Conservation (phyloP, 1,284 basidiomycete genomes). For the Xerocomus amazonicus region DNA sequence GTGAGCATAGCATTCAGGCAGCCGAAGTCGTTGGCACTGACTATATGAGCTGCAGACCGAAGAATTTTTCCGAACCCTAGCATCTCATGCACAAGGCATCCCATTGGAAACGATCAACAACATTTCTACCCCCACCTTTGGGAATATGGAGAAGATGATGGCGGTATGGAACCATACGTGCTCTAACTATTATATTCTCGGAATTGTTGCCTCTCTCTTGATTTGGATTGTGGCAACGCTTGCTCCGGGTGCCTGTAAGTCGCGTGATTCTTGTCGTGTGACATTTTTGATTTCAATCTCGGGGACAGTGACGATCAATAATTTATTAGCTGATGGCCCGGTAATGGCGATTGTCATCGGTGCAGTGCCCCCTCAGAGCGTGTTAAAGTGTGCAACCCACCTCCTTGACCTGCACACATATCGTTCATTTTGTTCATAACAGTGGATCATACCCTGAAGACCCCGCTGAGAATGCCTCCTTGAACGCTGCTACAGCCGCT, state of each 20-base stretch:
- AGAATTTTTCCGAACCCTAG: conserved; percentile 28
- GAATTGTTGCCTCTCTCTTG: conserved; percentile 19
- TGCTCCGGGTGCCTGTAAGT: conserved; percentile 28
- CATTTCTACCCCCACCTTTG: conserved; percentile 28
- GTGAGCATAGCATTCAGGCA: conserved; percentile 1
- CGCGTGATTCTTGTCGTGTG: neutral
- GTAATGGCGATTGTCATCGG: conserved; percentile 25
- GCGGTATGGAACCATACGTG: conserved; percentile 18
- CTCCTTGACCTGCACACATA: neutral
- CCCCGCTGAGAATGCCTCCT: conserved; percentile 5
- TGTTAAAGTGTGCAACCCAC: conserved; percentile 20
- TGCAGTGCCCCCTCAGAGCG: conserved; percentile 21
- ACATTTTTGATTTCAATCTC: neutral
- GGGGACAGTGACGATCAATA: conserved; percentile 20
- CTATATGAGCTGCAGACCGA: conserved; percentile 19
- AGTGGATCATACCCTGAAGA: conserved; percentile 6
- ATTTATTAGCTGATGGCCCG: conserved; percentile 21
- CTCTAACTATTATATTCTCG: conserved; percentile 28
- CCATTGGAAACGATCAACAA: conserved; percentile 23
- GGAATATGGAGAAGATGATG: conserved; percentile 11
- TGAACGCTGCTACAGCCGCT: conserved; percentile 16
- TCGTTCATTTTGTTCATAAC: neutral
- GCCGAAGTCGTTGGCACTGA: neutral
- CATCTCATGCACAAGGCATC: conserved; percentile 16
- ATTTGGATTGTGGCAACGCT: conserved; percentile 18